A percentile compares a stretch with the other conserved stretches of the same genome.
Conservation (phyloP, 768 basidiomycete species). For the Cyclocybe aegerita region DNA sequence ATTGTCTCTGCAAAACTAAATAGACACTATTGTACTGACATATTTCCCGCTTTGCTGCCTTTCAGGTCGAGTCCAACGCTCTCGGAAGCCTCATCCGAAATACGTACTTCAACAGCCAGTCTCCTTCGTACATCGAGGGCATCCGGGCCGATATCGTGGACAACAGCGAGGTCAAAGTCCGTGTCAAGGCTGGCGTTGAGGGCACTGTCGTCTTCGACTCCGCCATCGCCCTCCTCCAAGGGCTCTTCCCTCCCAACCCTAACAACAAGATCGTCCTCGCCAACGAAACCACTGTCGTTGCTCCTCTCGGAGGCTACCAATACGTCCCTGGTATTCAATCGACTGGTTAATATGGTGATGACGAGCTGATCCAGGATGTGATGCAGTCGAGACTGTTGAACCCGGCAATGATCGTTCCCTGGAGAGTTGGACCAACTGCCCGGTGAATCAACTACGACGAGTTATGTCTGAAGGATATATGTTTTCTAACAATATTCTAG, state of each 20-base stretch:
- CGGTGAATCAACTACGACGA: conserved; percentile 28
- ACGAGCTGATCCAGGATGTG: not conserved
- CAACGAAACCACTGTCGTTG: conserved; percentile 68
- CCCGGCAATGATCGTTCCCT: conserved; percentile 80
- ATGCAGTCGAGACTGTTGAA: conserved; percentile 79
- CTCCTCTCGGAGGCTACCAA: conserved; percentile 82
- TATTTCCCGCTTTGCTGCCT: conserved; percentile 5
- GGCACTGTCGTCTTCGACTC: conserved; percentile 87
- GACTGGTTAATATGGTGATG: not conserved
- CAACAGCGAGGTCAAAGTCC: conserved; percentile 71
- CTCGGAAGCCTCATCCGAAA: conserved; percentile 64
- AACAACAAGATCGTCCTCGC: conserved; percentile 75
- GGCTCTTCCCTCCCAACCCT: conserved; percentile 79
- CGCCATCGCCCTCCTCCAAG: conserved; percentile 81
- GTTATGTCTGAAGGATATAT: not conserved
- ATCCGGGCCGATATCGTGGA: conserved; percentile 69
- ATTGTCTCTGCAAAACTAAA: not conserved
- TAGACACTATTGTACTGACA: not conserved
- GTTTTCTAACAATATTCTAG: conserved; percentile 28
- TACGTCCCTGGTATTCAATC: conserved; percentile 67
- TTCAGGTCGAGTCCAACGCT: conserved; percentile 63
- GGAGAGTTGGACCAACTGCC: conserved; percentile 73
- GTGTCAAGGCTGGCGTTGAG: conserved; percentile 82
- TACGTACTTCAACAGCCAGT: conserved; percentile 65
- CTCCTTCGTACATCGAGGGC: conserved; percentile 65